Base-by-base conservation (phyloP, 441 rosid genomes). In the Euphorbia celastroides region DNA sequence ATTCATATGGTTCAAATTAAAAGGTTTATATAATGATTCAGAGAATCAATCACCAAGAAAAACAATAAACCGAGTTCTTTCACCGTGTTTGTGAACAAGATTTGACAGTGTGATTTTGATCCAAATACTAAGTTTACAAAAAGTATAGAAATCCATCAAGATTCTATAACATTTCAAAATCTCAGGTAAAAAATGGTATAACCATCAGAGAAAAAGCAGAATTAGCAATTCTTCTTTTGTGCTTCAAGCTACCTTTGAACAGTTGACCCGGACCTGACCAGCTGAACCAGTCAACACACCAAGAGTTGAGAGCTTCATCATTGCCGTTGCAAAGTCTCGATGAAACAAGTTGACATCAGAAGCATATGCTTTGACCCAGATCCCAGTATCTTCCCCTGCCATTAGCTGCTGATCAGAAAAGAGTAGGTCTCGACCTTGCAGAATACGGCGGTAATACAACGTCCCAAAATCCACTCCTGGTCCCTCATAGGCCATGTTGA, bases 241-340 rank as follows among this genome's bases (percentile, higher is more conserved):
- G 25, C 23, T 30, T 74, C 69, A 79, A 38, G 65, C 75, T 10
- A 64, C 79, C 69, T 74, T 86, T 11, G 95, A 84, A 74, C 97
- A 90, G 23, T 71, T 78, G 61, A 61, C 75, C 50, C 93, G 82
- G 41, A 89, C 78, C 67, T 86, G 91, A 32, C 90, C 91, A 13
- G 70, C 60, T 14, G 88, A 81, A 73, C 78, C 86, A 34, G 88
- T 81, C 84, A 86, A 75, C 56, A 83, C 82, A 52, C 72, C 68
- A 36, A 78, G 83, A 66, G 74, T 81, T 2, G 95, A 86, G 64
- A 87, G 84, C 81, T 83, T 89, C 88, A 86, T 81, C 92, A 87
- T 89, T 25, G 87, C 74, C 69, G 62, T 52, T 12, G 89, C 83
- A 70, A 86, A 89, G 69, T 86, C 88, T 23, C 75, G 60, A 11